Evolutionary conservation across 75 land plant genomes (phyloP).

Genomic region (Isoetes taiwanensis): DNA sequence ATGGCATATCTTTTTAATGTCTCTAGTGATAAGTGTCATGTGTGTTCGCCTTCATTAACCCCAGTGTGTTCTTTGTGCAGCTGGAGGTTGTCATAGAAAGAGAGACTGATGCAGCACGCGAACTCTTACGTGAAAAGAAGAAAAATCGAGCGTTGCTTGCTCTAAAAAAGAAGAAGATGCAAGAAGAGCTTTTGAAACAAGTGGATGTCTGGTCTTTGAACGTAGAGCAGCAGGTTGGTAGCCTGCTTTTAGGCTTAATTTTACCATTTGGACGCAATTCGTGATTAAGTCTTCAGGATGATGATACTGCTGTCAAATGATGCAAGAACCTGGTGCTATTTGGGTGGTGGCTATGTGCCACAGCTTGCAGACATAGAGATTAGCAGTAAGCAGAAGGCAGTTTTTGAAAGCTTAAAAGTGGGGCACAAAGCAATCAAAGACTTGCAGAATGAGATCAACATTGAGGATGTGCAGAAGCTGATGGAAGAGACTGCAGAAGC

Average conservation of each 20-base stretch:
- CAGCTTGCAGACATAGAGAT: slow-evolving; percentile 91
- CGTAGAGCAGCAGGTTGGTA: slow-evolving; percentile 87
- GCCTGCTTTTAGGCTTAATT: not conserved
- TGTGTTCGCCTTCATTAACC: no score
- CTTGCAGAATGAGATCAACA: slow-evolving; percentile 75
- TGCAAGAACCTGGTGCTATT: no score
- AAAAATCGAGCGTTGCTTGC: slow-evolving; percentile 84
- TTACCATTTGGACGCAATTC: not conserved
- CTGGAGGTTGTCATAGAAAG: slow-evolving; percentile 76
- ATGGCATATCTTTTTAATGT: no score
- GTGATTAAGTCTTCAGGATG: no score
- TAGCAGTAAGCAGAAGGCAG: slow-evolving; percentile 87
- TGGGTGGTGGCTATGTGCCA: no score
- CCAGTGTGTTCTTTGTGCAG: slow-evolving; percentile 23
- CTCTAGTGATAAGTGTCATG: no score
- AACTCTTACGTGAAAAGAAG: slow-evolving; percentile 69
- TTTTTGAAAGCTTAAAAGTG: slow-evolving; percentile 86
- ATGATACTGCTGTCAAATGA: no score
- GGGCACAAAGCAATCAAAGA: slow-evolving; percentile 73
- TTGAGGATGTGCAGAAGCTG: slow-evolving; percentile 90
- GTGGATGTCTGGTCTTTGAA: slow-evolving; percentile 85
- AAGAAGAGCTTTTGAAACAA: slow-evolving; percentile 83
- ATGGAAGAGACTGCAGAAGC: slow-evolving; percentile 95
- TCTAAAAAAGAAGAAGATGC: slow-evolving; percentile 85
- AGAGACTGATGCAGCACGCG: slow-evolving; percentile 81